Base-by-base conservation (phyloP, 495 filamentous ascomycete genomes). In the Penicillium waksmanii region DNA sequence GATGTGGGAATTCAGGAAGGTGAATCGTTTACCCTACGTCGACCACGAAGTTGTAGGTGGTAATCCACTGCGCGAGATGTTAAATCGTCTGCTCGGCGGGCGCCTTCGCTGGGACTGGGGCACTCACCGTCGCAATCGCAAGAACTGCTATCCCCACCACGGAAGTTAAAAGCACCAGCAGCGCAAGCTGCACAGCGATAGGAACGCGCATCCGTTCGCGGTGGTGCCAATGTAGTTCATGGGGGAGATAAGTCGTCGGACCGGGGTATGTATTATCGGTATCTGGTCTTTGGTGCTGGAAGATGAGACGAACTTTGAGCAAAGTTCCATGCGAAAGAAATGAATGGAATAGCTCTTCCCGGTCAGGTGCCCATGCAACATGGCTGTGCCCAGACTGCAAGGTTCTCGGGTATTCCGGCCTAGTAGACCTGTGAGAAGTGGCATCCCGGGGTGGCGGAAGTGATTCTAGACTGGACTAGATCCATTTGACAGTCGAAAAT, bases 141-240 rank as follows among this genome's bases (percentile, higher is more conserved):
- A 89, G 76, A 23, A 88, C 83, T 35, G 84, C 84, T 40, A 93
- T 81, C 23, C 87, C 82, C 53, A 88, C 73, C 36, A 92, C 77
- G 13, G 89, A 84, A 33, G 87, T 84, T 51, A 91, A 66, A 44
- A 92, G 73, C 65, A 93, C 88, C 43, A 94, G 81, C 71, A 87
- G 80, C 58, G 82, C 90, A 53, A 96, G 79, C 81, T 96, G 91
- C 76, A 90, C 86, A 60, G 90, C 82, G 67, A 96, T 96, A 21
- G 89, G 86, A 71, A 95, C 85, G 67, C 91, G 83, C 89, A 96
- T 93, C 57, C 65, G 67, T 60, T 51, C 62, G 46, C 50, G 46
- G 17, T 13, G n/a, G 27, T 11, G 33, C 21, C 54, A 21, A 12
- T 18, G 11, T 8, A 56, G 34, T 12, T 56, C 54, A 56, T 56